Base-by-base conservation (phyloP, 345 rosid species). In the Brassica nigra region DNA sequence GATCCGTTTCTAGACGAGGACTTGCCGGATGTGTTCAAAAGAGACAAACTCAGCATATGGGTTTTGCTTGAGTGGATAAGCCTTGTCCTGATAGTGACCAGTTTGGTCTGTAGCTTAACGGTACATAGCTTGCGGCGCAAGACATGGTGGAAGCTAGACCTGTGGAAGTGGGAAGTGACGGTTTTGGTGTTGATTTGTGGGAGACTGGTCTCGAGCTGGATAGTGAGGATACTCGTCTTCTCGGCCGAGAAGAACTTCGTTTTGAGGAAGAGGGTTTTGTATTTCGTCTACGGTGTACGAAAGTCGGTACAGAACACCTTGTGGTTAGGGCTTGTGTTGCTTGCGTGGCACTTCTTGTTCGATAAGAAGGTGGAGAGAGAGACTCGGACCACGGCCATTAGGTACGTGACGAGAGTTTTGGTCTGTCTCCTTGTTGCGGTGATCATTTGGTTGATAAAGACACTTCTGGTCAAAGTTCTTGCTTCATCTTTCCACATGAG, bases 91-190 rank as follows among this genome's bases (percentile, higher is more conserved):
- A 85, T 92, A 28, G 52, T 85, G 4, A 85, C 80, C 3, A 82
- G 83, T 30, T 55, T 90, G 47, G 65, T 84, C 2, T 88, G 90
- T 37, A 90, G 85, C 78, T 86, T 90, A 6, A 44, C 85, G 0
- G 31, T 91, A 23, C 78, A 80, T 52, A 39, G 52, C 42, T 57
- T 89, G 62, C 80, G 80, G 54, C 68, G 58, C 69, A 76, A 78
- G 73, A 73, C 49, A 33, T 31, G 86, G 57, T 85, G 88, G 87
- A 68, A 84, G 52, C 85, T 91, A 0, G 75, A 72, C 28, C 31
- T 90, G 1, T 90, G 97, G 97, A 91, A 89, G 73, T 91, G 97
- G 97, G 90, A 76, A 73, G 87, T 91, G 4, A 75, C 91, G 73
- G 82, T 90, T 39, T 15, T 91, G 71, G 94, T 90, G 2, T 70